Evolutionary conservation across 2,329 filamentous ascomycete species (phyloP), one percentile per base, ranked within the genome.

Genomic region (Diplodia corticola): DNA sequence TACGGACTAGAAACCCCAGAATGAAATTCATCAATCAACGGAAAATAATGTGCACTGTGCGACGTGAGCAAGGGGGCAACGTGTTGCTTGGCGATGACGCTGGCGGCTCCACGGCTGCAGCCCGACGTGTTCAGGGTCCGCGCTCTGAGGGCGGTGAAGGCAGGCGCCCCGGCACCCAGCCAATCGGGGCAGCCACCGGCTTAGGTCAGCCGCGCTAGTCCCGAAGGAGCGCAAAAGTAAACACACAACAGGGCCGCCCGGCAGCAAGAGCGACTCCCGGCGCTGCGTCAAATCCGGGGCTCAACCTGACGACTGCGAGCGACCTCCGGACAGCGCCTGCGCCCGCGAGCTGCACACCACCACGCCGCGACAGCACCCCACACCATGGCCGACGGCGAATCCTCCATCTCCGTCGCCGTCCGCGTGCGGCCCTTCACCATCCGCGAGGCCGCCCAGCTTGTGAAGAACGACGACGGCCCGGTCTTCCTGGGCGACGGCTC

Each of bases 401-500:
- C 80, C 67, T 83, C 80, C 71, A 84, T 84, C 71, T 77, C 80
- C 67, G 82, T 84, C 70, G 79, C 81, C 57, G 85, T 89, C 69
- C 82, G 87, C 77, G 87, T 89, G 59, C 83, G 87, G 68, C 87
- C 87, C 24, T 89, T 89, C 73, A 89, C 87, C 13, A 97, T 98
- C 72, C 86, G 93, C 81, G 95, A 99, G 84, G 95, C 95, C 71
- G 95, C 95, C 48, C 94, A 98, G 81, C 82, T 99, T 83, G 84
- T 88, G 61, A 87, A 84, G 75, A 86, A 80, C 73, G 94, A 99
- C 72, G 94, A 97, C 78, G 89, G 89, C 64, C 93, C 92, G 5
- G 79, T 97, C 44, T 99, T 99, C 76, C 86, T 99, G n/a, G 95
- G 95, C 68, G 95, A 99, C 77, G 95, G 95, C 67, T 98, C 94